Evolutionary conservation across 495 filamentous ascomycete genomes (phyloP).

Genomic region (Aspergillus sparsus): DNA sequence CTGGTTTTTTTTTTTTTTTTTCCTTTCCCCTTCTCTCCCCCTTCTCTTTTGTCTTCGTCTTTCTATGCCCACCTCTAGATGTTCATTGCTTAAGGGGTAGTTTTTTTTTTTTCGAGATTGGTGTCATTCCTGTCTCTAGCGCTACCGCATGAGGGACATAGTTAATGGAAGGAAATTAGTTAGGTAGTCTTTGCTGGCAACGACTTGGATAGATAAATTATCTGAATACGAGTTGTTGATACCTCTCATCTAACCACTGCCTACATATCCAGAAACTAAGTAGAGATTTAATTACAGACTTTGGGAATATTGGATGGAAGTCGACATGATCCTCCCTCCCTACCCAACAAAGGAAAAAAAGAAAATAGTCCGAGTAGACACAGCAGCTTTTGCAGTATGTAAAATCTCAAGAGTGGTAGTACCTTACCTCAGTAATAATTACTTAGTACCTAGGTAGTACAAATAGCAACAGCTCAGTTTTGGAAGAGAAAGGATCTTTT

Average conservation of each 20-base stretch:
- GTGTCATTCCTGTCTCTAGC: constrained; percentile 31
- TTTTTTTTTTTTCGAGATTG: background rate
- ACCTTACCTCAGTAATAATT: too few species aligned
- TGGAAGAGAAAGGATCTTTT: too few species aligned
- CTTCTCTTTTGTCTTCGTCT: background rate
- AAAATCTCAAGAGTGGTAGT: too few species aligned
- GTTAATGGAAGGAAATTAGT: background rate
- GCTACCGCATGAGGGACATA: background rate
- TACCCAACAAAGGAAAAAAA: too few species aligned
- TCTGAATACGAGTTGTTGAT: constrained; percentile 9
- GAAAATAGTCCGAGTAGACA: too few species aligned
- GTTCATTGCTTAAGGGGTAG: background rate
- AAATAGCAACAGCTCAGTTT: too few species aligned
- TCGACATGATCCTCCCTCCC: too few species aligned
- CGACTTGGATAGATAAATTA: constrained; percentile 13
- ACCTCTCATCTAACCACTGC: background rate
- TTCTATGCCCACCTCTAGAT: constrained; percentile 9
- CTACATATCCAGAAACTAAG: too few species aligned
- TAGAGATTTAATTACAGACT: too few species aligned
- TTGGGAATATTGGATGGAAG: too few species aligned
- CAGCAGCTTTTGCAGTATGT: too few species aligned
- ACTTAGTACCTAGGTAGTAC: too few species aligned
- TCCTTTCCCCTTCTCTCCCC: background rate
- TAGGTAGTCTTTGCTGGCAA: constrained; percentile 9
- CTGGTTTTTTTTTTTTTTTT: constrained; percentile 2